Base-by-base conservation (phyloP, 257 asterid genomes). In the Przewalskia tangutica region DNA sequence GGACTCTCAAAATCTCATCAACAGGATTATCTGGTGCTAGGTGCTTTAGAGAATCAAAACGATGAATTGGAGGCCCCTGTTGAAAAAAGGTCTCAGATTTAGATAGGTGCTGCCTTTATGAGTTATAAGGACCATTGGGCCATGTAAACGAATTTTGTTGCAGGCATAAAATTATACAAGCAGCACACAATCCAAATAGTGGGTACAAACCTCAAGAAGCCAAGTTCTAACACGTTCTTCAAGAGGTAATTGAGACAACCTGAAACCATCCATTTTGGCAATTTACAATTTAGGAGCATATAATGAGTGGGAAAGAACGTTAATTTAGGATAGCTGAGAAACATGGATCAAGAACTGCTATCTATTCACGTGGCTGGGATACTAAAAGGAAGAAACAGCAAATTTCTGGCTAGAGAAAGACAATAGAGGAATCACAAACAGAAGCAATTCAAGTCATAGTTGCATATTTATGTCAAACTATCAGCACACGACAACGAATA, bases 51-150 rank as follows among this genome's bases (percentile, higher is more conserved):
- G 92, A 84, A 83, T 84, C 94, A 86, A 94, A 95, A 79, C 92
- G 89, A 79, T 93, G 96, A 82, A 94, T 64, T 54, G 91, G 91
- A 56, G 92, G 91, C 77, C 95, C 97, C 99, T 95, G 91, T 84
- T 67, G 51, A 58, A 66, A 62, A 82, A 88, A 81, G 56, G 40
- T 84, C 82, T 84, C 81, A 84, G 38, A 73, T 86, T 83, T 88
- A 81, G 53, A 40, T 50, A 79, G 27, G 48, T 46, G 58, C 5
- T 48, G 79, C 60, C 59, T 4, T 48, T 18, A 46, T 18, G 60
- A 48, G 16, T 62, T 6, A 64, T 2, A 63, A 18, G 56, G 54
- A 73, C 53, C 79, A n/a, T 32, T 18, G 38, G 16, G 34, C 38
- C 18, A 75, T 83, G 59, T 34, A 83, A 73, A 50, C 8, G 7